These are phyloP conservation scores for Ascobolus immersus DNA, from an alignment of 495 filamentous ascomycete genomes.

Conservation along the genomic window DNA sequence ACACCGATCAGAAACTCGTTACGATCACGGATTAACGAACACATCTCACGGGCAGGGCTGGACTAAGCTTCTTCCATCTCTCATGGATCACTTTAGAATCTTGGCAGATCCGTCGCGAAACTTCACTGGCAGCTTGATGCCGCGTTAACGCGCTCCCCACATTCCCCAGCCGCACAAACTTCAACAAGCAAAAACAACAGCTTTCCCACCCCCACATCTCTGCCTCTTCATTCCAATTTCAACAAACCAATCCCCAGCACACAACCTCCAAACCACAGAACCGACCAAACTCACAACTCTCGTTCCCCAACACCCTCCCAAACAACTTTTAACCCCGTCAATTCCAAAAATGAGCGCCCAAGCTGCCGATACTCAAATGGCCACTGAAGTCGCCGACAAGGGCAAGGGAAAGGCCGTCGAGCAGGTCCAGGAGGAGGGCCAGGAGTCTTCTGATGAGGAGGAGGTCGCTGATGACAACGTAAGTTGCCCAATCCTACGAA, in stretches of 20 bases:
- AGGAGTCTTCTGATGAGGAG: conserved; percentile 37
- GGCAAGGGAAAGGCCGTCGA: conserved; percentile 37
- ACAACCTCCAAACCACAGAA: neutral
- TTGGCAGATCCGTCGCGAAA: no score
- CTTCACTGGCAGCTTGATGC: no score
- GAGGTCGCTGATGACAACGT: conserved; percentile 35
- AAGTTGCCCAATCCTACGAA: conserved; percentile 8
- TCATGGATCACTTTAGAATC: no score
- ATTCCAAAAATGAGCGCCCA: neutral
- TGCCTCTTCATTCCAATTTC: neutral
- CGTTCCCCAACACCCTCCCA: neutral
- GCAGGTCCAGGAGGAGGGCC: conserved; percentile 45
- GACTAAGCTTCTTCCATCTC: no score
- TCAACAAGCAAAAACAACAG: conserved; percentile 3
- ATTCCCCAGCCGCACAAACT: conserved; percentile 10
- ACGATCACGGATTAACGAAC: no score
- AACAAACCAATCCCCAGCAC: neutral
- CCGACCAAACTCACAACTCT: neutral
- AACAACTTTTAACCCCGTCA: no score
- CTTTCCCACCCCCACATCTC: neutral
- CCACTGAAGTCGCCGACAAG: conserved; percentile 22
- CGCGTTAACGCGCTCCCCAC: no score
- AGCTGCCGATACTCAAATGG: neutral
- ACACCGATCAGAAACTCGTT: no score
- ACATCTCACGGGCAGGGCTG: no score